Conservation (phyloP, 495 filamentous ascomycete genomes). For the Penicillium cinerascens region DNA sequence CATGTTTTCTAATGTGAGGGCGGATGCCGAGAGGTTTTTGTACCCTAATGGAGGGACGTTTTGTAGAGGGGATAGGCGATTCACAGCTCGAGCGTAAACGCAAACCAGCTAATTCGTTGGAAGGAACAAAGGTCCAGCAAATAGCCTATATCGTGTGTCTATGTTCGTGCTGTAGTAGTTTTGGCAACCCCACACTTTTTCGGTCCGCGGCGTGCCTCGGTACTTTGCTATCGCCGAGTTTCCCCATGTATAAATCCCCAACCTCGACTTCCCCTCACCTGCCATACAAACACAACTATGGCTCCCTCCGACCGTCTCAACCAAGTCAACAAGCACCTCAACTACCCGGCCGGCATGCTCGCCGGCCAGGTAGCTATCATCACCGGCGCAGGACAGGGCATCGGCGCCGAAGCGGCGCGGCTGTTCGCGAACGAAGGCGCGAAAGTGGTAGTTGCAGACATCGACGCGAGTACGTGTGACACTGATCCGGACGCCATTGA, state of each 20-base stretch:
- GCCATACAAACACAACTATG: conserved; percentile 21
- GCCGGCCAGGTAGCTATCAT: conserved; percentile 80
- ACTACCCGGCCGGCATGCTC: conserved; percentile 74
- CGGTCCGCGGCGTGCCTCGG: conserved; percentile 31
- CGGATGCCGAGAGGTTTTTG: not conserved
- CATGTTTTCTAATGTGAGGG: not conserved
- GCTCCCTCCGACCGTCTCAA: conserved; percentile 50
- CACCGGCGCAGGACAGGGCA: conserved; percentile 84
- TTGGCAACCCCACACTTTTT: conserved; percentile 21
- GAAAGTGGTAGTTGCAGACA: conserved; percentile 77
- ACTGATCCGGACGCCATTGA: not conserved
- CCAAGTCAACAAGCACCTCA: conserved; percentile 73
- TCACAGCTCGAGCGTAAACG: conserved; percentile 19
- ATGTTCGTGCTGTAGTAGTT: not conserved
- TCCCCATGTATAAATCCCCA: conserved; percentile 20
- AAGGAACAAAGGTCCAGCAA: not conserved
- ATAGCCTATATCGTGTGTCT: conserved; percentile 12
- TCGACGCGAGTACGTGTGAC: conserved; percentile 59
- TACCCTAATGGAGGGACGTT: conserved; percentile 1
- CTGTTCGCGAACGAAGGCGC: conserved; percentile 85
- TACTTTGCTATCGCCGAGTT: conserved; percentile 14
- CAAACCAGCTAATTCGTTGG: conserved; percentile 8
- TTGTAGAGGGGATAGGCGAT: conserved; percentile 5
- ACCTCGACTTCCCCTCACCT: conserved; percentile 1
- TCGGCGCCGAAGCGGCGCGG: conserved; percentile 76